Percentiles rank a stretch among this genome's conserved stretches.
Conservation (phyloP, 495 filamentous ascomycete genomes). For the Terfezia claveryi region DNA sequence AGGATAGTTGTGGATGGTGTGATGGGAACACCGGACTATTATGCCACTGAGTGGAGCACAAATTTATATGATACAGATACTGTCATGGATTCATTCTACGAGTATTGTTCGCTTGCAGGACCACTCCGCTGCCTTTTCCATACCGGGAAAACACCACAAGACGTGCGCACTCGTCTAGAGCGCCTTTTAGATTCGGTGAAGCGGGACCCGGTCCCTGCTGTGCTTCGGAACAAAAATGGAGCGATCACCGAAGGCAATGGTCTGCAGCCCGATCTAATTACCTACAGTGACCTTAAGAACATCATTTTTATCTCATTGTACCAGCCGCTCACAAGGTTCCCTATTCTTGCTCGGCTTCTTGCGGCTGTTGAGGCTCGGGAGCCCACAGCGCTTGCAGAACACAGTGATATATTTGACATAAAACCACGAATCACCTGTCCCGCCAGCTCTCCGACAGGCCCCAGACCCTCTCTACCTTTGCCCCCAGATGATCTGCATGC, state of each 20-base stretch:
- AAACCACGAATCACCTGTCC: not conserved
- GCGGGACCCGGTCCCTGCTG: no score
- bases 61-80: conserved; percentile 32
- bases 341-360: conserved; percentile 31
- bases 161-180: not conserved
- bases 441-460: not conserved
- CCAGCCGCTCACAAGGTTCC: conserved; percentile 36
- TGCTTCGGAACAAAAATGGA: no score
- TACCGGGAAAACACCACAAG: conserved; percentile 1
- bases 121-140: conserved; percentile 28
- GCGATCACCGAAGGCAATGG: no score
- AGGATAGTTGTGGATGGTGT: conserved; percentile 29
- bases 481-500: conserved; percentile 31
- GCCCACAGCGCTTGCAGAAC: not conserved
- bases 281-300: conserved; percentile 23
- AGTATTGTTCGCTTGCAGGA: conserved; percentile 30
- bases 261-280: no score
- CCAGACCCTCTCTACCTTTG: conserved; percentile 19
- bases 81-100: conserved; percentile 32
- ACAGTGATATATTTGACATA: not conserved
- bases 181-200: no score
- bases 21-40: conserved; percentile 29
- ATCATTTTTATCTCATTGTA: conserved; percentile 33
- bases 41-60: conserved; percentile 25
- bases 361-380: conserved; percentile 9